Conservation (phyloP, 169 alveolate genomes). For the Cyclospora cayetanensis region DNA sequence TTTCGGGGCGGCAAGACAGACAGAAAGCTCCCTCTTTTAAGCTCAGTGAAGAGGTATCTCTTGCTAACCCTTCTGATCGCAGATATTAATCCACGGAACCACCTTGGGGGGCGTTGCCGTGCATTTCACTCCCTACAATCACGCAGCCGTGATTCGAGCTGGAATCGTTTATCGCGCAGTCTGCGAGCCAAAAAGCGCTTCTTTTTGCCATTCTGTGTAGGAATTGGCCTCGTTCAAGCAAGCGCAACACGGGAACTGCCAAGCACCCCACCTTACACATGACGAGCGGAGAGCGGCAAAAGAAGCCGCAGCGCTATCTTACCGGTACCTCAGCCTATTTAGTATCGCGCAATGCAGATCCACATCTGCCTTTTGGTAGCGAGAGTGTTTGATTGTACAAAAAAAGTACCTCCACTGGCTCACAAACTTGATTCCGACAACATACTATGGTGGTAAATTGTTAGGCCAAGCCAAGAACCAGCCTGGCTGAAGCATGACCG, state of each 20-base stretch:
- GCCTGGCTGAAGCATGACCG: conserved; percentile 91
- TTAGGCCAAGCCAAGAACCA: conserved; percentile 88
- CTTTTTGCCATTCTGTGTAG: background rate
- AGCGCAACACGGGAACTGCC: background rate
- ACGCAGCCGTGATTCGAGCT: too few species aligned
- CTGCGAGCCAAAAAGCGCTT: background rate
- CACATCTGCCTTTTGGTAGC: background rate
- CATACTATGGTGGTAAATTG: background rate
- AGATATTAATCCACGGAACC: too few species aligned
- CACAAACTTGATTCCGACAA: background rate
- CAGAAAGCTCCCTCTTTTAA: conserved; percentile 50
- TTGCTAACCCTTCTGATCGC: too few species aligned
- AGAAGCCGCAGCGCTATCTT: conserved; percentile 22
- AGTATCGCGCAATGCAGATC: background rate
- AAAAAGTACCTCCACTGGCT: background rate
- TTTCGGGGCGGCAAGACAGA: conserved; percentile 43
- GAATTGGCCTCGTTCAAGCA: conserved; percentile 10
- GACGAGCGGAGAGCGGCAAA: conserved; percentile 43
- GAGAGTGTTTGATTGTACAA: background rate
- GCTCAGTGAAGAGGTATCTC: conserved; percentile 32
- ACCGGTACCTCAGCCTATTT: conserved; percentile 7
- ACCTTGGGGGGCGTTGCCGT: too few species aligned
- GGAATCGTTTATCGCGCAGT: too few species aligned
- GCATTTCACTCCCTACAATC: too few species aligned
- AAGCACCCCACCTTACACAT: conserved; percentile 14